Percentiles rank a stretch among this genome's conserved stretches.
phyloP scores from a whole-genome alignment of 257 asterid genomes.

The Asclepias syriaca region DNA sequence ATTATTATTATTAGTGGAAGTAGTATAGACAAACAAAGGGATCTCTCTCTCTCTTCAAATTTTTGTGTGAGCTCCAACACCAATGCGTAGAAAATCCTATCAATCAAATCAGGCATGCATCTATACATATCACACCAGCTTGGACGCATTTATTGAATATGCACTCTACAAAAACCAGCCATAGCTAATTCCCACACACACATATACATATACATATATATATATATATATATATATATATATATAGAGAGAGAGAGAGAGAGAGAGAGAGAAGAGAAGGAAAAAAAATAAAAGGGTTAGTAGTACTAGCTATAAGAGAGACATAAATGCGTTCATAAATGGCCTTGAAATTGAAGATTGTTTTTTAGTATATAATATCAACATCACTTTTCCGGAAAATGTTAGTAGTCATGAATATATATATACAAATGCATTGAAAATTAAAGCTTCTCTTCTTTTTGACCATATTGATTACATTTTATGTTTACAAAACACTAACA shows the following conservation, averaged over 20 bases:
- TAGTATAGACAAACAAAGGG: background rate
- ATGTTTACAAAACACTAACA: background rate
- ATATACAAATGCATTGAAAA: background rate
- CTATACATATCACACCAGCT: slow-evolving; percentile 1
- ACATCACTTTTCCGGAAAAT: background rate
- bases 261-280: too few relatives aligned
- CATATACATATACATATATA: too few relatives aligned
- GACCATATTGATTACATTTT: background rate
- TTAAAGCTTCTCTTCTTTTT: background rate
- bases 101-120: slow-evolving; percentile 6
- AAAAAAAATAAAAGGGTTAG: too few relatives aligned
- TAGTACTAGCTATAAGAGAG: background rate
- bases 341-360: slow-evolving; percentile 10
- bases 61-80: background rate
- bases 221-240: too few relatives aligned
- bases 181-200: background rate
- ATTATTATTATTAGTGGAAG: background rate
- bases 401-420: background rate
- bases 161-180: background rate
- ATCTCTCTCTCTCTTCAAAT: background rate
- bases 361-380: background rate
- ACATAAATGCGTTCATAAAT: slow-evolving; percentile 17
- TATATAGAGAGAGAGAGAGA: too few relatives aligned
- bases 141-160: background rate
- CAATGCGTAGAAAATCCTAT: background rate